Conservation (phyloP, 179 eudicot species). For the Silene vulgaris region DNA sequence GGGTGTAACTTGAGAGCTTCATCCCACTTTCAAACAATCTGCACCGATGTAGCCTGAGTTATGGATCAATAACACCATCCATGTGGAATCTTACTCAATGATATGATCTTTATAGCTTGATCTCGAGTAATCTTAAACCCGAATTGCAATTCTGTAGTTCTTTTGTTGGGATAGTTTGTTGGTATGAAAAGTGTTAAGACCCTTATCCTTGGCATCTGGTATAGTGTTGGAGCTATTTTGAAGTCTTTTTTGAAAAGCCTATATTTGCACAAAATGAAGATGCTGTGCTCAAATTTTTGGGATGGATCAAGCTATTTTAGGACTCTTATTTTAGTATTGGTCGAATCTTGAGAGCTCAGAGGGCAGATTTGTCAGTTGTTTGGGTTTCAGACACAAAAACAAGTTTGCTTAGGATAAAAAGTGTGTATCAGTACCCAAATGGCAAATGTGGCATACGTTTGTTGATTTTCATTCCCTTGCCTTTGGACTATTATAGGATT, state of each 20-base stretch:
- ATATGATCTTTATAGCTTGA: background rate
- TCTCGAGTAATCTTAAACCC: too few relatives aligned
- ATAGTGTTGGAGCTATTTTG: background rate
- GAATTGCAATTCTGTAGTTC: background rate
- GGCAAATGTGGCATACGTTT: too few relatives aligned
- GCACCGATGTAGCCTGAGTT: background rate
- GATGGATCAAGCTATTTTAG: background rate
- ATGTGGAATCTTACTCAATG: background rate
- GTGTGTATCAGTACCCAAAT: background rate
- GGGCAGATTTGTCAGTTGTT: too few relatives aligned
- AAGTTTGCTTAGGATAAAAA: background rate
- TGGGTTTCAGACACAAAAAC: background rate
- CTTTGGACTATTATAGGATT: too few relatives aligned
- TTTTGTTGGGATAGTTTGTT: background rate
- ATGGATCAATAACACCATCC: too few relatives aligned
- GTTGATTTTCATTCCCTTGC: too few relatives aligned
- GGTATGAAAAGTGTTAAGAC: background rate
- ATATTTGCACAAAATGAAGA: background rate
- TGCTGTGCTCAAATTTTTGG: background rate
- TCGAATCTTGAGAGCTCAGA: conserved; percentile 2
- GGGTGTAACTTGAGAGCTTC: too few relatives aligned
- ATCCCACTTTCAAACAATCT: background rate
- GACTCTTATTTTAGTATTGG: background rate
- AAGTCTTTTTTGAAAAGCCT: background rate
- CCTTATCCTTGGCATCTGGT: background rate